Conservation (phyloP, 345 rosid species). For the Psidium guajava region DNA sequence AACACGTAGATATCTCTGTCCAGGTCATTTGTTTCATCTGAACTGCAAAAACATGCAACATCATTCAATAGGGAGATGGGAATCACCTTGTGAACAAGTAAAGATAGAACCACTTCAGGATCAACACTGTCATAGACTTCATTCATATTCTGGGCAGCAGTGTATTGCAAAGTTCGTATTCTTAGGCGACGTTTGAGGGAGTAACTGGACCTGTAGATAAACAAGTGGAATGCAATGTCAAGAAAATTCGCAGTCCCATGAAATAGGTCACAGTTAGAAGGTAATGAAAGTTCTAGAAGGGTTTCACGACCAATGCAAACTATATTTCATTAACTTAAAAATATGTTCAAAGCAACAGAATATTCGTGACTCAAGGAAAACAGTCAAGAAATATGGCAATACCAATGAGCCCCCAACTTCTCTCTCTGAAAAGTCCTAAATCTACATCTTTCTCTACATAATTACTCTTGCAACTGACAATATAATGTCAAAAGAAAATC, state of each 20-base stretch:
- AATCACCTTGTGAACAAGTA: constrained; percentile 88
- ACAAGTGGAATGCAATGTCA: background rate
- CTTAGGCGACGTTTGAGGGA: constrained; percentile 76
- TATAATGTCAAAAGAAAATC: background rate
- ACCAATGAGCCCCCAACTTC: background rate
- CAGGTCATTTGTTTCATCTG: background rate
- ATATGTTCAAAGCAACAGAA: background rate
- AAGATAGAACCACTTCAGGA: constrained; percentile 70
- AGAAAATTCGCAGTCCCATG: background rate
- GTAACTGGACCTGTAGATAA: constrained; percentile 44
- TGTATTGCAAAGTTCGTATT: constrained; percentile 78
- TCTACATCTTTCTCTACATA: background rate
- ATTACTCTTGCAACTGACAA: background rate
- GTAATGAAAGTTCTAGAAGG: background rate
- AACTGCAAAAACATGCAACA: background rate
- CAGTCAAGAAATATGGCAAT: background rate
- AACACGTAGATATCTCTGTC: background rate
- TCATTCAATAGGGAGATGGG: background rate
- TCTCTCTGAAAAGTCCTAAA: background rate
- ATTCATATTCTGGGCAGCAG: constrained; percentile 57
- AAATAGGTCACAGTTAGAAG: background rate
- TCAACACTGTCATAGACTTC: constrained; percentile 84
- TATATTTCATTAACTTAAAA: background rate
- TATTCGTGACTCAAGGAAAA: background rate
- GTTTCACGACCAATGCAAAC: background rate